These are phyloP conservation scores for Nidula niveotomentosa DNA, from an alignment of 1,284 basidiomycete species.

Conservation along the genomic window DNA sequence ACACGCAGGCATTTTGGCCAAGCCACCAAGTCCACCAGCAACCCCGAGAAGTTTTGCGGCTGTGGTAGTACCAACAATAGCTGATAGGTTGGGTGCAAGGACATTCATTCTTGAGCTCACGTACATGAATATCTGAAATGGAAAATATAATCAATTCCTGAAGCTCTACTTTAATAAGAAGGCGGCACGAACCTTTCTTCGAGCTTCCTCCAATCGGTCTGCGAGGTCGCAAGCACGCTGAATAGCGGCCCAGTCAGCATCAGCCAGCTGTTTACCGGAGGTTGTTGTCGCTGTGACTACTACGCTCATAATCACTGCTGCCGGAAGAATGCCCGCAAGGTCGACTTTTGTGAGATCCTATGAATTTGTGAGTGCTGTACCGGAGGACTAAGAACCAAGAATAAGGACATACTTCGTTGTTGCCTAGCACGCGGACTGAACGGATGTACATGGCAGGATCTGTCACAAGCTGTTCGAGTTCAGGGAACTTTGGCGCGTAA, in stretches of 20 bases:
- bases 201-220: constrained; percentile 83
- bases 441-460: constrained; percentile 94
- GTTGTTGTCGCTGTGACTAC: constrained; percentile 95
- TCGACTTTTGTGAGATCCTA: constrained; percentile 85
- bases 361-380: constrained; percentile 5
- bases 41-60: constrained; percentile 98
- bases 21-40: constrained; percentile 88
- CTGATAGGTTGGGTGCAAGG: constrained; percentile 96
- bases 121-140: constrained; percentile 88
- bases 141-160: background rate
- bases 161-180: background rate
- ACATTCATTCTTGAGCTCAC: constrained; percentile 99
- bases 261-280: constrained; percentile 71
- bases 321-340: constrained; percentile 78
- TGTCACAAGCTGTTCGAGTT: constrained; percentile 92
- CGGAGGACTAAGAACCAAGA: constrained; percentile 1
- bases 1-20: constrained; percentile 94
- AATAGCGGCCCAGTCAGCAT: constrained; percentile 79
- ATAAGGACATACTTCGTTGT: constrained; percentile 60
- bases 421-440: constrained; percentile 87
- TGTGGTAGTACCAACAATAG: constrained; percentile 97
- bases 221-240: constrained; percentile 87
- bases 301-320: constrained; percentile 96
- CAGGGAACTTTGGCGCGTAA: constrained; percentile 95
- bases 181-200: constrained; percentile 69